phyloP scores from a whole-genome alignment of 345 rosid species.

The Eucalyptus lansdowneana region DNA sequence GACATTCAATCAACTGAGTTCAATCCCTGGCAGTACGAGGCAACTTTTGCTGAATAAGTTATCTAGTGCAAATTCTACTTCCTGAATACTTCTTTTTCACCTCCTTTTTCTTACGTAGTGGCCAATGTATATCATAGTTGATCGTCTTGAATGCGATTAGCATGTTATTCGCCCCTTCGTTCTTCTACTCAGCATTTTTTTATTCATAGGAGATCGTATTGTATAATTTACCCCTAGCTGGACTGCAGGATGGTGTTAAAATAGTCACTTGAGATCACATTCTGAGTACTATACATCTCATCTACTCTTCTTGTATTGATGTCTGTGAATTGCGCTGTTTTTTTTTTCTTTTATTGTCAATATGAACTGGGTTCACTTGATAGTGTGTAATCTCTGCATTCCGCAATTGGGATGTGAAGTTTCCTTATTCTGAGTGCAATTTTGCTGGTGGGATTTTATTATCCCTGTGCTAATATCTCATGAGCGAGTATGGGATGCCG shows the following conservation, averaged over 20 bases:
- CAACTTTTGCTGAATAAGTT: not conserved
- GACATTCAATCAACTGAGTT: slow-evolving; percentile 36
- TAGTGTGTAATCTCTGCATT: not conserved
- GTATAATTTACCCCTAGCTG: not conserved
- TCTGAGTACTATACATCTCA: not conserved
- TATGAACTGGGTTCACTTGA: not conserved
- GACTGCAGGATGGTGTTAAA: not conserved
- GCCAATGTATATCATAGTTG: not conserved
- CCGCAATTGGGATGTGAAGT: not conserved
- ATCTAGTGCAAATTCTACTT: not conserved
- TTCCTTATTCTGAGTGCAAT: not conserved
- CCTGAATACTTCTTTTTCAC: not conserved
- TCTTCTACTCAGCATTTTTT: not conserved
- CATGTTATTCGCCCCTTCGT: not conserved
- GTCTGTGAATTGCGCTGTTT: not conserved
- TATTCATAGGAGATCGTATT: not conserved
- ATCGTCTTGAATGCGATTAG: not conserved
- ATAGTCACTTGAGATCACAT: not conserved
- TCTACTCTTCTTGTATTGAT: not conserved
- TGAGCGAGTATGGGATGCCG: not conserved
- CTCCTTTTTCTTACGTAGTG: not conserved
- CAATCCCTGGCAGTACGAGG: slow-evolving; percentile 60
- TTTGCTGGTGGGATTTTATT: not conserved
- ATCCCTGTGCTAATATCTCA: not conserved
- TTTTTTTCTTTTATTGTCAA: not conserved